These are phyloP conservation scores for Tetradesmus obliquus DNA, from an alignment of 139 green algal species.

Conservation along the genomic window DNA sequence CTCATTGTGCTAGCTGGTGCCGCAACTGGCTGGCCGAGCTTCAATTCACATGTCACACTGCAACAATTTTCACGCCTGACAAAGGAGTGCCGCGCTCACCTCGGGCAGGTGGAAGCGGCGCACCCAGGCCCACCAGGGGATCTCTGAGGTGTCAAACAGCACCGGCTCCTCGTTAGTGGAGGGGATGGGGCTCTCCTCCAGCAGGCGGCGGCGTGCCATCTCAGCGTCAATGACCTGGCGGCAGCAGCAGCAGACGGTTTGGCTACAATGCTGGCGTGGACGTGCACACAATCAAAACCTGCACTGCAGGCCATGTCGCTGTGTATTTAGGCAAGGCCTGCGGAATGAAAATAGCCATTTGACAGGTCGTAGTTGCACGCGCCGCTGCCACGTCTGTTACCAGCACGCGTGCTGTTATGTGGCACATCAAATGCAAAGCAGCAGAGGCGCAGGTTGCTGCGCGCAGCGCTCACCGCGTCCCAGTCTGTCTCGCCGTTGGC, in stretches of 20 bases:
- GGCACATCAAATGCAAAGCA: neutral
- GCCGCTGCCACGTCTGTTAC: too few species aligned
- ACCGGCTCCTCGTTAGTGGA: conserved; percentile 92
- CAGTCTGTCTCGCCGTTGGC: conserved; percentile 76
- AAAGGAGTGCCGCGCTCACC: conserved; percentile 53
- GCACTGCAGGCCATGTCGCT: too few species aligned
- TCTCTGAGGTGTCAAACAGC: conserved; percentile 92
- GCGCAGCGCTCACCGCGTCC: conserved; percentile 63
- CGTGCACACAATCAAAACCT: too few species aligned
- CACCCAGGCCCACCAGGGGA: conserved; percentile 97
- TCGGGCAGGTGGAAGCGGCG: conserved; percentile 95
- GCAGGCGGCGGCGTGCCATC: conserved; percentile 87
- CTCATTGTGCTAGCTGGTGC: too few species aligned
- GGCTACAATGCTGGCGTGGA: too few species aligned
- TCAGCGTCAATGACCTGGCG: conserved; percentile 91
- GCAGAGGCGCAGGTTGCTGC: neutral
- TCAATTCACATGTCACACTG: too few species aligned
- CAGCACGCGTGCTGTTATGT: neutral
- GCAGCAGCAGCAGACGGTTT: neutral
- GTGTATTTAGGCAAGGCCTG: too few species aligned
- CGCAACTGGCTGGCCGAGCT: too few species aligned
- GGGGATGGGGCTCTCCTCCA: conserved; percentile 87
- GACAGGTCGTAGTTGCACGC: neutral
- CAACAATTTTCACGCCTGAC: too few species aligned
- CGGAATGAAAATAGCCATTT: too few species aligned